Conservation (phyloP, 108 stramenopile species). For the Skeletonema menzelii region DNA sequence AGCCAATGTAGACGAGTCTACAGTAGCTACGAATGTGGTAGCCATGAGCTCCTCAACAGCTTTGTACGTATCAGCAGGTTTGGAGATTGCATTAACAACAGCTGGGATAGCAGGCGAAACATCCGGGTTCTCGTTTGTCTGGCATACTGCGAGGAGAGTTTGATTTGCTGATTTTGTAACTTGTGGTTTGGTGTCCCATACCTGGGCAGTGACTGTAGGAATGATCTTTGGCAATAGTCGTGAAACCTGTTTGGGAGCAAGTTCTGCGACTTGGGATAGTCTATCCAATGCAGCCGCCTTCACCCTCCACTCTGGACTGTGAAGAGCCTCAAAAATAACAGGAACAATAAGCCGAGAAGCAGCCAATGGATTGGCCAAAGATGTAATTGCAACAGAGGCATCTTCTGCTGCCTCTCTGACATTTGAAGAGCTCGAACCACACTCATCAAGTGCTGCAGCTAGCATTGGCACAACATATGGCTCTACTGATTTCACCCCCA, state of each 20-base stretch:
- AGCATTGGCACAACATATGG: constrained; percentile 84
- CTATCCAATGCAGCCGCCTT: constrained; percentile 76
- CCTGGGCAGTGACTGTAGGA: constrained; percentile 79
- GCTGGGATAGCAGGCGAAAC: constrained; percentile 85
- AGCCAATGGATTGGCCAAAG: constrained; percentile 68
- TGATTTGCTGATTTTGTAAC: constrained; percentile 87
- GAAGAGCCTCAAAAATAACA: constrained; percentile 70
- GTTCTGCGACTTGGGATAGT: constrained; percentile 63
- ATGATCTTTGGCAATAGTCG: constrained; percentile 84
- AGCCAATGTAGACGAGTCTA: constrained; percentile 94
- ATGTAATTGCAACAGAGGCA: constrained; percentile 60
- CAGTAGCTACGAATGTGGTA: constrained; percentile 93
- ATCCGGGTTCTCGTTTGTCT: constrained; percentile 86
- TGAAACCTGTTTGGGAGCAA: constrained; percentile 61
- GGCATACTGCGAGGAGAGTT: constrained; percentile 76
- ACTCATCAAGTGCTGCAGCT: constrained; percentile 83
- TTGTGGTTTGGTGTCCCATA: constrained; percentile 95
- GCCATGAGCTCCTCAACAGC: constrained; percentile 92
- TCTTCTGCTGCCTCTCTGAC: constrained; percentile 87
- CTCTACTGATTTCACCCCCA: constrained; percentile 63
- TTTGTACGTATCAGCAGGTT: constrained; percentile 88
- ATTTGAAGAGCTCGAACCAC: constrained; percentile 61
- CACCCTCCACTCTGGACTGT: constrained; percentile 84
- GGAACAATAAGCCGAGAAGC: constrained; percentile 70
- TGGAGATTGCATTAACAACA: constrained; percentile 89